phyloP scores from a whole-genome alignment of 108 stramenopile species.

The Aurantiochytrium sp. region DNA sequence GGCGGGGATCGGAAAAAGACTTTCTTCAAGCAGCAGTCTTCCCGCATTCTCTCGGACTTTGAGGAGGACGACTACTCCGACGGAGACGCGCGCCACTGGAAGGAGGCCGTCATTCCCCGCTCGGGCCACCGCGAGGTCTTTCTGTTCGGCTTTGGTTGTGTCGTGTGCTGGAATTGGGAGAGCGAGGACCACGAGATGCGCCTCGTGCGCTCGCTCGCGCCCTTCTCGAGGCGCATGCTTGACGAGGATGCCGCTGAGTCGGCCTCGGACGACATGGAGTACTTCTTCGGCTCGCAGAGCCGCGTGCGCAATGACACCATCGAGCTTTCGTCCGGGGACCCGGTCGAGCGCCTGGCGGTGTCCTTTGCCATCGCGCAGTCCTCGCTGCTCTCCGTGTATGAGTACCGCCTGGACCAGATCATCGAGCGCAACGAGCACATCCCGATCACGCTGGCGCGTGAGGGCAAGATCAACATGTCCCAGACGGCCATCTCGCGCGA shows the following conservation, averaged over 20 bases:
- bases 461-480: constrained; percentile 50
- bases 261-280: background rate
- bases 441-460: constrained; percentile 43
- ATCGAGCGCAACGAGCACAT: constrained; percentile 48
- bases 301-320: constrained; percentile 26
- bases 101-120: background rate
- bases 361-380: constrained; percentile 58
- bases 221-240: constrained; percentile 11
- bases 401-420: constrained; percentile 39
- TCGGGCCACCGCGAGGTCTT: constrained; percentile 33
- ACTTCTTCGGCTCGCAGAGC: constrained; percentile 17
- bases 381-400: constrained; percentile 57
- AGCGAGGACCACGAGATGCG: constrained; percentile 25
- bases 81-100: background rate
- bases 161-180: constrained; percentile 43
- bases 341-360: constrained; percentile 53
- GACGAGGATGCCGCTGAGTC: background rate
- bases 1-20: no score
- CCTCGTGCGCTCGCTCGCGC: background rate
- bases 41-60: background rate
- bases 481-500: constrained; percentile 34
- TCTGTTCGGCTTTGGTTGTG: constrained; percentile 40
- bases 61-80: constrained; percentile 23
- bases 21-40: background rate
- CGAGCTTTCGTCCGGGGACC: constrained; percentile 37